Conservation (phyloP, 225 moss, liverwort and hornwort genomes). For the Neckera pumila region DNA sequence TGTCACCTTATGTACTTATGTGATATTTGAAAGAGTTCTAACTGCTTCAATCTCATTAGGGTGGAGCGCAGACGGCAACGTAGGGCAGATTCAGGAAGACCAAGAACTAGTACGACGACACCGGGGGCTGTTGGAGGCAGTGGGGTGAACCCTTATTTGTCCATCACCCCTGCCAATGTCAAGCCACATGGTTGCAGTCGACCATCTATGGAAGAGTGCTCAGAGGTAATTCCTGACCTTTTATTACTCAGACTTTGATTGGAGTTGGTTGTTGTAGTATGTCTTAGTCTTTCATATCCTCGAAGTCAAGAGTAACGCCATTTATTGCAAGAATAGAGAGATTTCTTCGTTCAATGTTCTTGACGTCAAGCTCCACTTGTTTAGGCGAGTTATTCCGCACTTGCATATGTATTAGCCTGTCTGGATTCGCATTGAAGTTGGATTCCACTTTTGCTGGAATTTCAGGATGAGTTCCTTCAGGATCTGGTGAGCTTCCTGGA, state of each 20-base stretch:
- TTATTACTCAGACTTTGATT: background rate
- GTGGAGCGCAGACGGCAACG: slow-evolving; percentile 51
- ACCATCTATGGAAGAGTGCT: slow-evolving; percentile 69
- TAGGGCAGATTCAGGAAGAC: slow-evolving; percentile 32
- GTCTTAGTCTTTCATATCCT: background rate
- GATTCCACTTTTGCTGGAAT: background rate
- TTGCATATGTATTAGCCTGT: background rate
- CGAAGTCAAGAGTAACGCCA: background rate
- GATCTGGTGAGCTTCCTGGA: slow-evolving; percentile 83
- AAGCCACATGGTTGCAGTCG: slow-evolving; percentile 92
- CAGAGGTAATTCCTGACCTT: slow-evolving; percentile 47
- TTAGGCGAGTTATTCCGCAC: background rate
- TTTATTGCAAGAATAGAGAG: background rate
- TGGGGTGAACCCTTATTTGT: slow-evolving; percentile 44
- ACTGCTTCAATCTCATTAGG: background rate
- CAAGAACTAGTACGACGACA: slow-evolving; percentile 27
- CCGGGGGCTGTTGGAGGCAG: slow-evolving; percentile 27
- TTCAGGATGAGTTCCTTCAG: slow-evolving; percentile 84
- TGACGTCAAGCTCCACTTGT: background rate
- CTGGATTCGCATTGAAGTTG: background rate
- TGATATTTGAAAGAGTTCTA: background rate
- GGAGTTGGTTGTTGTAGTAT: background rate
- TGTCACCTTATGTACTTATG: background rate
- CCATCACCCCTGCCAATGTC: slow-evolving; percentile 77
- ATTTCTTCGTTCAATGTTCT: background rate